These are phyloP conservation scores for Eruca vesicaria DNA, from an alignment of 441 rosid species.

Conservation along the genomic window DNA sequence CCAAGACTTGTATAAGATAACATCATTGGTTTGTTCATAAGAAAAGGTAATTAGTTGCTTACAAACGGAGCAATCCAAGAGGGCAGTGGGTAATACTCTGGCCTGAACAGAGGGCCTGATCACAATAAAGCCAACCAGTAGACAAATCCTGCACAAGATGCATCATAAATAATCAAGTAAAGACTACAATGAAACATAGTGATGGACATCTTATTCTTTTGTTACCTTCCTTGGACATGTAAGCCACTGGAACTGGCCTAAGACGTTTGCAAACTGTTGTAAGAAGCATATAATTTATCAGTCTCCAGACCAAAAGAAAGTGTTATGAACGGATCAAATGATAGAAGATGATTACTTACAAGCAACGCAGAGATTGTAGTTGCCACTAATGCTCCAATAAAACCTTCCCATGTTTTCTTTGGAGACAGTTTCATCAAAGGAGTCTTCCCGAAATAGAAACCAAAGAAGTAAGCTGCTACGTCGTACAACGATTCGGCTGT, in stretches of 20 bases:
- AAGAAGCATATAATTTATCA: neutral
- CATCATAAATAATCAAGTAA: neutral
- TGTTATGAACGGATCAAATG: neutral
- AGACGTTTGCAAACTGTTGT: constrained; percentile 67
- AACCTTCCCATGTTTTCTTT: constrained; percentile 96
- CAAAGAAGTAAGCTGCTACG: constrained; percentile 67
- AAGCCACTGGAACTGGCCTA: constrained; percentile 76
- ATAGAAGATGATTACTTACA: constrained; percentile 36
- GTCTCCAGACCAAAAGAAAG: neutral
- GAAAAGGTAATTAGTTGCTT: neutral
- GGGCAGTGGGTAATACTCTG: constrained; percentile 52
- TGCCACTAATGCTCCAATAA: constrained; percentile 72
- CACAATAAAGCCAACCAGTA: constrained; percentile 81
- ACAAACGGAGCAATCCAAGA: constrained; percentile 58
- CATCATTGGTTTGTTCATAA: neutral
- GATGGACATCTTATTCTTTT: neutral
- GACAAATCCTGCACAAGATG: constrained; percentile 62
- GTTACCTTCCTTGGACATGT: constrained; percentile 91
- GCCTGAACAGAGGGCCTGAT: constrained; percentile 68
- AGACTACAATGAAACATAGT: neutral
- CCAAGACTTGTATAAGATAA: neutral
- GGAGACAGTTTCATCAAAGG: constrained; percentile 82
- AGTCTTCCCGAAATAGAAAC: constrained; percentile 81
- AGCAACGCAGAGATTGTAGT: constrained; percentile 68
- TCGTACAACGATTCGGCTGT: too few species aligned